Evolutionary conservation across 1,284 basidiomycete genomes (phyloP).

Genomic region (Pseudozyma hubeiensis): DNA sequence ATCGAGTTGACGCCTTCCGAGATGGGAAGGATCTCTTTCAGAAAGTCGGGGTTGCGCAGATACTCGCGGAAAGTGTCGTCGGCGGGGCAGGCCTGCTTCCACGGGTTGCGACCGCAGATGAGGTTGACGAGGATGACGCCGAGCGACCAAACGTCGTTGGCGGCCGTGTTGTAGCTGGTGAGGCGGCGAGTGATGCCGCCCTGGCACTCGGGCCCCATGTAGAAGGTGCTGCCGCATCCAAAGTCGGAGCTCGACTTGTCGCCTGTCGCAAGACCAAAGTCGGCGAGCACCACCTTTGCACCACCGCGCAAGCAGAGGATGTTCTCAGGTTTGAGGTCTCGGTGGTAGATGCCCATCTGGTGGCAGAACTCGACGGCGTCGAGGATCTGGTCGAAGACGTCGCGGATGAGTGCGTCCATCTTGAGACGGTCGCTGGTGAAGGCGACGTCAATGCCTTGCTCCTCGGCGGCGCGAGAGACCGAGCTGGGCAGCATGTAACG

Average conservation of each 20-base stretch:
- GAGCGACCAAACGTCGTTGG: slow-evolving; percentile 90
- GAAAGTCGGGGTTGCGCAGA: slow-evolving; percentile 62
- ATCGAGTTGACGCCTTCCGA: slow-evolving; percentile 64
- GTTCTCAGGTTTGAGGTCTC: slow-evolving; percentile 98
- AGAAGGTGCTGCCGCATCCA: slow-evolving; percentile 93
- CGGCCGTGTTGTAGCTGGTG: slow-evolving; percentile 77
- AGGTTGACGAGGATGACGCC: slow-evolving; percentile 93
- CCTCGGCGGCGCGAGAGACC: slow-evolving; percentile 34
- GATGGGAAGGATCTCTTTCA: slow-evolving; percentile 66
- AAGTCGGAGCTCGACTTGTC: slow-evolving; percentile 89
- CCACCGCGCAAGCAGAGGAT: slow-evolving; percentile 84
- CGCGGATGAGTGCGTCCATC: slow-evolving; percentile 63
- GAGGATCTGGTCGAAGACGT: slow-evolving; percentile 74
- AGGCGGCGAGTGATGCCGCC: slow-evolving; percentile 75
- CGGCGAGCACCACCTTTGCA: slow-evolving; percentile 86
- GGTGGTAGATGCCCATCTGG: slow-evolving; percentile 83
- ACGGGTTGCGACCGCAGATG: slow-evolving; percentile 86
- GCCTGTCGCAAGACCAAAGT: slow-evolving; percentile 95
- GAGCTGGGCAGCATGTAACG: slow-evolving; percentile 74
- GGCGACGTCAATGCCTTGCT: slow-evolving; percentile 46
- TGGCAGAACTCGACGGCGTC: slow-evolving; percentile 90
- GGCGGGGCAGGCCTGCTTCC: slow-evolving; percentile 79
- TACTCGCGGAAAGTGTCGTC: slow-evolving; percentile 78
- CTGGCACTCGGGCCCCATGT: slow-evolving; percentile 97
- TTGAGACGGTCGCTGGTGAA: slow-evolving; percentile 44